Evolutionary conservation across 805 yeast genomes (phyloP), one percentile per base, ranked within the genome.

Genomic region (Ogataea populi-albae): DNA sequence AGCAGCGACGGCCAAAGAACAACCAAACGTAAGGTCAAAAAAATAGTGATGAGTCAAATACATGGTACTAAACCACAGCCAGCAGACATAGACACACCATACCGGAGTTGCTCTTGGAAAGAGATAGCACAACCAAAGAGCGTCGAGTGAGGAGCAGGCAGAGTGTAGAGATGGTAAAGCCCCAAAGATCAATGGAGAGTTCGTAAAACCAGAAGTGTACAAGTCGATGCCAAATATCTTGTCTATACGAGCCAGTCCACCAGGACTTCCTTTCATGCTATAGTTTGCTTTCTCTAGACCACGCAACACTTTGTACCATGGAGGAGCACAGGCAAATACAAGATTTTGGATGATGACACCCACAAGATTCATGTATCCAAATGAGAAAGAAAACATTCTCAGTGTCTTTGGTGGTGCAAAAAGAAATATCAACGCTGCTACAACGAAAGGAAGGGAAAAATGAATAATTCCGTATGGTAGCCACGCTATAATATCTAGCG

Each of bases 51-150:
- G 98, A 0, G 97, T 91, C 54, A 91, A 71, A 61, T 91, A 91
- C 98, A 91, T 91, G 11, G 98, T 93, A 33, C 93, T 76, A 95
- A 96, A 93, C 98, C 98, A 91, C 49, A 93, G 72, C 94, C 95
- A 87, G 45, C 78, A 65, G n/a, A 87, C 93, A 58, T 91, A 93
- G 14, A 69, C 62, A 57, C 81, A 71, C 70, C 87, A 85, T 5
- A 85, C 41, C 6, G 82, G 78, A 1, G 77, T 68, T 31, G 68
- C 67, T 26, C 64, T 69, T 9, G 98, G 98, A 57, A 89, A 89
- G 37, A 88, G 66, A 67, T 87, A 86, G 35, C 80, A 68, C 54
- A 93, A 67, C 63, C 93, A 93, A 41, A 89, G 66, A 2, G 88
- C 95, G 57, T 89, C 96, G 86, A 91, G 82, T 3, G 89, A 85